Evolutionary conservation across 2,329 filamentous ascomycete species (phyloP).

Genomic region (Calonectria montana): DNA sequence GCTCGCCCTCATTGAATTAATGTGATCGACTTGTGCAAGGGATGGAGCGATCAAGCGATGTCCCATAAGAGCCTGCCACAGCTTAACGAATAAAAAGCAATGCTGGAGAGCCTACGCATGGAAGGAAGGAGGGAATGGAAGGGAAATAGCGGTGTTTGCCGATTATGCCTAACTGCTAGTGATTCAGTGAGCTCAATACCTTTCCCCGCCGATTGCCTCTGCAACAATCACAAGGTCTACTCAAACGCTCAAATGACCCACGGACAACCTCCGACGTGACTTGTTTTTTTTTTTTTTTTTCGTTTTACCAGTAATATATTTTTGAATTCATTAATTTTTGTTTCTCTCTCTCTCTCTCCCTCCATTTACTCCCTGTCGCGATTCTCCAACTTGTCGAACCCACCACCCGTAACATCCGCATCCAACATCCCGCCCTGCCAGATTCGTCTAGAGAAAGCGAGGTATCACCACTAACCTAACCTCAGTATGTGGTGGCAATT

Average conservation of each 20-base stretch:
- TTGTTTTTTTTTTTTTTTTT: too few relatives aligned
- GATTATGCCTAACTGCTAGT: not conserved
- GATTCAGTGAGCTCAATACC: not conserved
- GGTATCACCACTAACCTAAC: not conserved
- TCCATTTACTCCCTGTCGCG: too few relatives aligned
- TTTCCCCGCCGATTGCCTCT: not conserved
- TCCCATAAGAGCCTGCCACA: not conserved
- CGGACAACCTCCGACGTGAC: not conserved
- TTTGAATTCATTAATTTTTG: not conserved
- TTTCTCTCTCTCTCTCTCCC: not conserved
- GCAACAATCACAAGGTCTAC: not conserved
- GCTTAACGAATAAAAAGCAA: not conserved
- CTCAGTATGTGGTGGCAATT: constrained; percentile 24
- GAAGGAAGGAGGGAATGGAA: not conserved
- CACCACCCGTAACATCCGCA: not conserved
- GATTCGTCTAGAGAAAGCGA: not conserved
- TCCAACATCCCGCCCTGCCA: not conserved
- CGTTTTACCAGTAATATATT: not conserved
- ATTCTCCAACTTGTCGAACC: not conserved
- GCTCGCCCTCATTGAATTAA: not conserved
- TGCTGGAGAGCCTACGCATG: too few relatives aligned
- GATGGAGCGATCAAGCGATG: not conserved
- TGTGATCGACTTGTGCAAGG: not conserved
- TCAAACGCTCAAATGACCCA: not conserved
- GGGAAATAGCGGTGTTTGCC: not conserved